Percentiles rank a stretch among this genome's conserved stretches.
Evolutionary conservation across 2,329 filamentous ascomycete genomes (phyloP).

Genomic region (Tolypocladium tundrense): DNA sequence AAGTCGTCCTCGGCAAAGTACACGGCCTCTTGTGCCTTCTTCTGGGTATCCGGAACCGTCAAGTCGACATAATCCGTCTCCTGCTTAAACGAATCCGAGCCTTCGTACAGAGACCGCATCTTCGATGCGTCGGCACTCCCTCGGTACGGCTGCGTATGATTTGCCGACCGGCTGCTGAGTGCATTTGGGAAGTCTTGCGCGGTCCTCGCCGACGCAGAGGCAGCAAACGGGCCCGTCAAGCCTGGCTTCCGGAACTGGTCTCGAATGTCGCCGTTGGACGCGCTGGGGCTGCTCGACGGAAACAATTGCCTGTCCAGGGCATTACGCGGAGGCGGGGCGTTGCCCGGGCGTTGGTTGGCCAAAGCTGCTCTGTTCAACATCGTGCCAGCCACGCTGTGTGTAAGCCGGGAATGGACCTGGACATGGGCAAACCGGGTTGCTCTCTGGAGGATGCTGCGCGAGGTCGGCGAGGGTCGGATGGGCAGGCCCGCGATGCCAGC

Average conservation of each 20-base stretch:
- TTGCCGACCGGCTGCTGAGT: slow-evolving; percentile 19
- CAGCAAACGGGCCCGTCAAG: slow-evolving; percentile 21
- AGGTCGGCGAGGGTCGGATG: slow-evolving; percentile 26
- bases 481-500: slow-evolving; percentile 18
- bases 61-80: slow-evolving; percentile 22
- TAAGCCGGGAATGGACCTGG: slow-evolving; percentile 7
- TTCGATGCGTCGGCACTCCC: slow-evolving; percentile 16
- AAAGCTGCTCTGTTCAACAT: slow-evolving; percentile 9
- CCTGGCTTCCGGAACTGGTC: slow-evolving; percentile 38
- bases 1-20: slow-evolving; percentile 75
- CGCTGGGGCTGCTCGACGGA: slow-evolving; percentile 43
- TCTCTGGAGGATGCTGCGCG: slow-evolving; percentile 14
- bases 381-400: not conserved
- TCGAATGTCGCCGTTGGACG: slow-evolving; percentile 35
- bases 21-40: slow-evolving; percentile 26
- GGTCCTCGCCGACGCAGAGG: slow-evolving; percentile 30
- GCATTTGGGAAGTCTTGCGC: slow-evolving; percentile 13
- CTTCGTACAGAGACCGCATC: slow-evolving; percentile 32
- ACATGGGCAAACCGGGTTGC: slow-evolving; percentile 14
- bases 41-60: slow-evolving; percentile 15
- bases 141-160: slow-evolving; percentile 15
- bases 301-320: slow-evolving; percentile 42
- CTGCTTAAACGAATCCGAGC: slow-evolving; percentile 35
- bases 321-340: slow-evolving; percentile 20
- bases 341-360: slow-evolving; percentile 15